Percentiles rank a stretch among this genome's conserved stretches.
Evolutionary conservation across 257 asterid genomes (phyloP).

Genomic region (Sherardia arvensis): DNA sequence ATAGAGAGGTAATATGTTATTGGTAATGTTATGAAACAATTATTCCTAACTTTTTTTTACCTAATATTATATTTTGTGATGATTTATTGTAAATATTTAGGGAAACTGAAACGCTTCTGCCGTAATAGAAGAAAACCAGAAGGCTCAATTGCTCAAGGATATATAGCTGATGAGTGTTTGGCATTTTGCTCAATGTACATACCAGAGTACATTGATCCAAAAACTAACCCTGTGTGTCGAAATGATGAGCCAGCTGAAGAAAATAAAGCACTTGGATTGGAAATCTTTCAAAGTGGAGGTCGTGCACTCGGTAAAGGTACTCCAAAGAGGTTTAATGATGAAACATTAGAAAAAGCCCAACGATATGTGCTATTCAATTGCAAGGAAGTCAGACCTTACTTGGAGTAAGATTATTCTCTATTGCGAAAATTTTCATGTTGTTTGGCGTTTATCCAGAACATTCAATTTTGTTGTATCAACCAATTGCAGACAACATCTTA

Average conservation of each 20-base stretch:
- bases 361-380: constrained; percentile 6
- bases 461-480: too few species aligned
- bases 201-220: not conserved
- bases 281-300: not conserved
- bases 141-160: constrained; percentile 3
- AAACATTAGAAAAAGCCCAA: not conserved
- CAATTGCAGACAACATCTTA: not conserved
- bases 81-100: not conserved
- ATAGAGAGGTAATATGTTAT: not conserved
- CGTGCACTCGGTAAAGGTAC: not conserved
- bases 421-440: not conserved
- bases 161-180: constrained; percentile 1
- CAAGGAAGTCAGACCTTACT: not conserved
- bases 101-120: not conserved
- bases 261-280: too few species aligned
- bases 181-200: not conserved
- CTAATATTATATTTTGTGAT: not conserved
- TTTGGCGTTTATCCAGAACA: not conserved
- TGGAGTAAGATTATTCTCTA: constrained; percentile 4
- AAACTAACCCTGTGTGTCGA: not conserved
- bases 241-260: not conserved
- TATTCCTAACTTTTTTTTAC: not conserved
- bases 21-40: not conserved
- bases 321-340: not conserved
- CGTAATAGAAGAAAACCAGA: not conserved